Base-by-base conservation (phyloP, 1,284 basidiomycete species). In the Heterobasidion annosum region DNA sequence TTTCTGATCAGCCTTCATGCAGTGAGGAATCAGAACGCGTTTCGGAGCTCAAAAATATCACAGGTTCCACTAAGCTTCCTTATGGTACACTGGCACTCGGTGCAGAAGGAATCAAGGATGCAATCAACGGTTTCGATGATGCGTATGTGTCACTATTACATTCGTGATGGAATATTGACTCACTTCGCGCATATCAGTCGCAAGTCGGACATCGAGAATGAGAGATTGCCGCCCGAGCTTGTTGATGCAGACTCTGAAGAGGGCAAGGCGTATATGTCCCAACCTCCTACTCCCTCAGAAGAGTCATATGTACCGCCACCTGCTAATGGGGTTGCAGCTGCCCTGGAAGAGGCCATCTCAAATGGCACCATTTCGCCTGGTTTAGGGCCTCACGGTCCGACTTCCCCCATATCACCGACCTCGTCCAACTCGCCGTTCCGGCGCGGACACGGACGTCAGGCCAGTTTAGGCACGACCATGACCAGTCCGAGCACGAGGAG, bases 151-250 rank as follows among this genome's bases (percentile, higher is more conserved):
- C 25, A 33, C 51, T 15, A 37, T 18, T 34, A 18, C n/a, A 46
- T 8, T 35, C 15, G n/a, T 13, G 33, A 8, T 47, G 2, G 34
- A 25, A 15, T 7, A 16, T 7, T 32, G 10, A 16, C 45, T 18
- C 45, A 10, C 10, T 16, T 32, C 45, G 16, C 25, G 3, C 18
- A 13, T 32, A 3, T 12, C 63, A 93, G 91, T 19, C 92, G 96
- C 61, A 96, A 95, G 73, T 94, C 92, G 44, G 97, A 99, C 76
- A 98, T 99, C 64, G 96, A 99, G 74, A 98, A 99, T 73, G 96
- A 99, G 72, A 87, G 93, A 48, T 75, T 98, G 33, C 96, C 95
- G 12, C 96, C 96, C 1, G 94, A 98, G 33, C 81, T 99, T 25
- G 90, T 95, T 67, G 94, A 98, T 65, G 90, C 90, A 3, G 82